A percentile compares a stretch with the other conserved stretches of the same genome.
phyloP scores from a whole-genome alignment of 192 early-diverging fungal genomes.

The Podila epigama region DNA sequence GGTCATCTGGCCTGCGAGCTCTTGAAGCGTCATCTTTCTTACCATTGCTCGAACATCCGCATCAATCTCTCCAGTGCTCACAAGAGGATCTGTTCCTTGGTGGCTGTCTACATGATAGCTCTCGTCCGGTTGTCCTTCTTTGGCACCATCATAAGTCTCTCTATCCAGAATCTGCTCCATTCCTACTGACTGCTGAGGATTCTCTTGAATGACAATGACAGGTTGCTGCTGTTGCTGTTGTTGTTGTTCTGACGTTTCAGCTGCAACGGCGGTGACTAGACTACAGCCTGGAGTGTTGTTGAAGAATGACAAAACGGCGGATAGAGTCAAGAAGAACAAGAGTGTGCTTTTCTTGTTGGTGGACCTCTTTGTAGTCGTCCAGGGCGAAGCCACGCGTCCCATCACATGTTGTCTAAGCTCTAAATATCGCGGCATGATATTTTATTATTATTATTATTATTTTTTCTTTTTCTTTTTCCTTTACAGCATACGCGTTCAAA shows the following conservation, averaged over 20 bases:
- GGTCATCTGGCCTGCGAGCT: slow-evolving; percentile 75
- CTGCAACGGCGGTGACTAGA: too few species aligned
- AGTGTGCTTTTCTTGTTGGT: neutral
- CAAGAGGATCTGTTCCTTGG: neutral
- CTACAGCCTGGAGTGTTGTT: too few species aligned
- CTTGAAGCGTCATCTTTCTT: slow-evolving; percentile 52
- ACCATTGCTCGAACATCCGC: slow-evolving; percentile 55
- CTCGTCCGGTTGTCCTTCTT: neutral
- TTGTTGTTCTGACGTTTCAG: too few species aligned
- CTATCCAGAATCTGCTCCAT: slow-evolving; percentile 17
- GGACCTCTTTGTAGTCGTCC: too few species aligned
- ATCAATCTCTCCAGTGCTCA: slow-evolving; percentile 49
- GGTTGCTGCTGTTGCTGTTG: neutral
- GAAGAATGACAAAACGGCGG: neutral
- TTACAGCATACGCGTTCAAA: too few species aligned
- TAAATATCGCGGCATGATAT: neutral
- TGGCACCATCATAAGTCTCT: slow-evolving; percentile 12
- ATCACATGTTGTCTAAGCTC: neutral
- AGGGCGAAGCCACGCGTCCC: neutral
- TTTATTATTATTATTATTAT: neutral
- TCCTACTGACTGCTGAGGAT: slow-evolving; percentile 18
- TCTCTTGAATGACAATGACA: neutral
- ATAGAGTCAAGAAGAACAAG: neutral
- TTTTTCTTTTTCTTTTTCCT: too few species aligned
- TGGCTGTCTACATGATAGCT: slow-evolving; percentile 4